Evolutionary conservation across 164 flowering plant genomes (phyloP).

Genomic region (Umbilicus rupestris): DNA sequence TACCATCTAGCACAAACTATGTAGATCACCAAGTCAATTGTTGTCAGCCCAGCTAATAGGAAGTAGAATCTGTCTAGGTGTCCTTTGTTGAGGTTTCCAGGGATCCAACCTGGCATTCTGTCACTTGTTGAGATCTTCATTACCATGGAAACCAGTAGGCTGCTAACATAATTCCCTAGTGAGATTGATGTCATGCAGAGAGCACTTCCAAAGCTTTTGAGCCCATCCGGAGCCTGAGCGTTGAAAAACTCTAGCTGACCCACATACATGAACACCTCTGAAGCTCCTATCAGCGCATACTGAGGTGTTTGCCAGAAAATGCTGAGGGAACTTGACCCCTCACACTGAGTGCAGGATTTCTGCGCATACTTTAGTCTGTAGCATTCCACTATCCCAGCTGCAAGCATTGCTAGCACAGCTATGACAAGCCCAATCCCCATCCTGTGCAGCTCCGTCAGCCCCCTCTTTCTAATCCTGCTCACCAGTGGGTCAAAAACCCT

Average conservation of each 20-base stretch:
- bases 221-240: not conserved
- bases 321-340: not conserved
- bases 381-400: constrained; percentile 1
- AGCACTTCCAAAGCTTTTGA: not conserved
- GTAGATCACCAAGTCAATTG: constrained; percentile 6
- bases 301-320: constrained; percentile 3
- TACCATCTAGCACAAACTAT: constrained; percentile 5
- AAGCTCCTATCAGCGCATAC: not conserved
- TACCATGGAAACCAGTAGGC: not conserved
- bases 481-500: not conserved
- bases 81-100: constrained; percentile 5
- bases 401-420: not conserved
- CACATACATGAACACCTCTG: constrained; percentile 1
- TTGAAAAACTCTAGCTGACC: not conserved
- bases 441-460: not conserved
- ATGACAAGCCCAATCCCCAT: not conserved
- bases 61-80: constrained; percentile 4
- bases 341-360: constrained; percentile 2
- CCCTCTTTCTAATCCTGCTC: not conserved
- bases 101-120: not conserved
- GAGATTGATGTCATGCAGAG: constrained; percentile 4
- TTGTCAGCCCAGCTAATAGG: not conserved
- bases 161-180: not conserved
- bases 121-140: constrained; percentile 3
- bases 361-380: constrained; percentile 1